Evolutionary conservation across 2,329 filamentous ascomycete genomes (phyloP), one percentile per base, ranked within the genome.

Genomic region (Penicillium psychrosexuale): DNA sequence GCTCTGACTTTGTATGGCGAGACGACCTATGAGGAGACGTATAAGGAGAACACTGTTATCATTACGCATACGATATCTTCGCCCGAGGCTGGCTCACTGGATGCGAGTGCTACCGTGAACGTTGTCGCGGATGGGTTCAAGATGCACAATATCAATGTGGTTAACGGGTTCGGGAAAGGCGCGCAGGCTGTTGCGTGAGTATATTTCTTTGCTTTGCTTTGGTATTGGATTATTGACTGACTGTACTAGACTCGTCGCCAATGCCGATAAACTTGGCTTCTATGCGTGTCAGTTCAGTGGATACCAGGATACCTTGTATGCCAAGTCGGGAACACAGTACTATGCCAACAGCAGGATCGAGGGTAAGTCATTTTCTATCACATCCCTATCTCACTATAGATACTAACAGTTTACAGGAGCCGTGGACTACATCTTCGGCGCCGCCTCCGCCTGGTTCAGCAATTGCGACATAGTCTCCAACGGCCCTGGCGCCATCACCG

Each of bases 271-370:
- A 17, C 66, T 71, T 9, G 68, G 65, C 6, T 73, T 72, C 50
- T 73, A 73, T 28, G 71, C 65, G 2, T 72, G 70, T 40, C 61
- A 65, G 17, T 72, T 73, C 51, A 55, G 57, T 2, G 67, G 71
- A 2, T 73, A 72, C 45, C 71, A 73, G 42, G 71, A 74, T 40
- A 74, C 71, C 0, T 58, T 73, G 5, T 71, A 71, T 17, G 71
- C 66, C 7, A 70, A 71, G 45, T 44, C 64, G 2, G 70, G 70
- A 11, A 63, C 58, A 4, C 71, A 73, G 38, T 72, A 71, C 45
- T 72, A 72, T 51, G 64, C 61, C 8, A 69, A 72, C 37, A 71
- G 63, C 57, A 58, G 59, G 48, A 66, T 72, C 17, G 66, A 70
- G 59, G 68, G 69, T 66, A 50, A 17, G 31, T 36, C 3, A 22